Base-by-base conservation (phyloP, 116 monocot genomes). In the Zostera marina region DNA sequence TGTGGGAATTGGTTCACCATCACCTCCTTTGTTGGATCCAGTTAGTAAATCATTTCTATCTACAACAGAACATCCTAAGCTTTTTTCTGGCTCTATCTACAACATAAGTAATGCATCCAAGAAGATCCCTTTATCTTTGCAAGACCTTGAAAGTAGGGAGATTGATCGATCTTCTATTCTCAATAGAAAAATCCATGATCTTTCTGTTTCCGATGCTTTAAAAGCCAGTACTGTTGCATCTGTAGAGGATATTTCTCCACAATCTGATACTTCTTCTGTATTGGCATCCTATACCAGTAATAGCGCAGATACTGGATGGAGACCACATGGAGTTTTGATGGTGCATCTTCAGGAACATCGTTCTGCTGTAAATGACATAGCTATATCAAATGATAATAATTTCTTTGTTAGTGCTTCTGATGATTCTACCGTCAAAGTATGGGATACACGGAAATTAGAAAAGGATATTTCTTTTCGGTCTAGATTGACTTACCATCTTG, bases 271-370 rank as follows among this genome's bases (percentile, higher is more conserved):
- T 17, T 57, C 76, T 76, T 57, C 76, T 76, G 78, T 63, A 49
- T 62, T 74, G 44, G 60, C 85, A 59, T 70, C 92, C 43, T 73
- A 79, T 63, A 44, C 73, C n/a, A 78, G 69, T 47, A 51, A 65
- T 25, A 53, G 72, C 68, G 59, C 72, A 21, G 91, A 86, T 54
- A 55, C 69, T 59, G 90, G 83, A 32, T 98, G 98, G 98, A 89
- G 62, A 62, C 86, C 90, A 55, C 77, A 80, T 62, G 98, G 98
- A 53, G 98, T 90, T 42, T 65, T 98, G 45, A 78, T 90, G 40
- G 98, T 86, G 44, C 98, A 98, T 77, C 76, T 98, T 51, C 90
- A 90, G 56, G 98, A 98, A 62, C 98, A 98, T 26, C 83, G 65
- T 55, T 72, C 82, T 67, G 77, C 86, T 63, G 80, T 98, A 40